These are phyloP conservation scores for Royoungia palumana DNA, from an alignment of 768 basidiomycete species.

Conservation along the genomic window DNA sequence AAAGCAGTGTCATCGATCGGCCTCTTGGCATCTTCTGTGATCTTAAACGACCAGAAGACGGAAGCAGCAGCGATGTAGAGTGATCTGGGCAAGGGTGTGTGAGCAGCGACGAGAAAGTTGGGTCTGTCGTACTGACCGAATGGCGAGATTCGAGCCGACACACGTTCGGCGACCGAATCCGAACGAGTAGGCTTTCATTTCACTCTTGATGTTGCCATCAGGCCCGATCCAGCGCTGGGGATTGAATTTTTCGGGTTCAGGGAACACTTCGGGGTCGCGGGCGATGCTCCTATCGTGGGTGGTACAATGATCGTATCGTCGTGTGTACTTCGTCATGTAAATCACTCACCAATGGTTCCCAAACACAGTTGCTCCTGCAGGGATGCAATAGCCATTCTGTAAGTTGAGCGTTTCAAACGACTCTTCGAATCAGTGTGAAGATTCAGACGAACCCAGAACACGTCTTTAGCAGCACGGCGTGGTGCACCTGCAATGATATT, in stretches of 20 bases:
- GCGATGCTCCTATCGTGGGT: conserved; percentile 17
- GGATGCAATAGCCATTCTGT: conserved; percentile 36
- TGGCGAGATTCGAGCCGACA: conserved; percentile 23
- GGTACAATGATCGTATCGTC: background rate
- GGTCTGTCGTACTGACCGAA: conserved; percentile 13
- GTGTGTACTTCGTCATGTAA: background rate
- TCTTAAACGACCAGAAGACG: conserved; percentile 59
- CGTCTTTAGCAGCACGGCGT: conserved; percentile 24
- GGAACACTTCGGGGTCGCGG: conserved; percentile 26
- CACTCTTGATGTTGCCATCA: conserved; percentile 45
- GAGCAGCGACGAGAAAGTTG: too few relatives aligned
- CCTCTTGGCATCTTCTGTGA: conserved; percentile 43
- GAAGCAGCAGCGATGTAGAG: conserved; percentile 62
- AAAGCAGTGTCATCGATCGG: conserved; percentile 64
- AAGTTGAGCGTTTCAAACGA: background rate
- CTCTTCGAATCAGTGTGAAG: too few relatives aligned
- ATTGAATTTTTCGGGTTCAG: conserved; percentile 46
- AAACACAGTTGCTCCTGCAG: conserved; percentile 33
- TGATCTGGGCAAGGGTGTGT: conserved; percentile 36
- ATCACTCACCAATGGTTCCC: conserved; percentile 29
- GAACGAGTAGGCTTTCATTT: conserved; percentile 49
- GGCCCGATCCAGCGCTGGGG: conserved; percentile 52
- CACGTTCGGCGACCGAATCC: conserved; percentile 46
- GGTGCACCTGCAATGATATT: conserved; percentile 6
- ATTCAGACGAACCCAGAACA: conserved; percentile 21